Percentiles rank a stretch among this genome's conserved stretches.
phyloP scores from a whole-genome alignment of 495 filamentous ascomycete genomes.

The Trypethelium eluteriae region DNA sequence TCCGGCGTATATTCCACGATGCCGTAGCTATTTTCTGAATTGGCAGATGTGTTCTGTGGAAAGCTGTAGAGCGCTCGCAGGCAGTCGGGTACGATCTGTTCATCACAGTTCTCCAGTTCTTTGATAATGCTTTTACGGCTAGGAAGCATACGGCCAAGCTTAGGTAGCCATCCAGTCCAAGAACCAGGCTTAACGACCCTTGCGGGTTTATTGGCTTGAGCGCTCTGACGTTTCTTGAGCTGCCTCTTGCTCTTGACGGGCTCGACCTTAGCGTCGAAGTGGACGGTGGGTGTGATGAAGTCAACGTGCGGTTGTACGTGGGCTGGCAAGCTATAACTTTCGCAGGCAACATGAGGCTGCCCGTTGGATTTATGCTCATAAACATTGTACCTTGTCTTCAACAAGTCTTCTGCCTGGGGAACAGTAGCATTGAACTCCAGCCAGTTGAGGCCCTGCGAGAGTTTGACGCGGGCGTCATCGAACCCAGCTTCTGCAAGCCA shows the following conservation, averaged over 20 bases:
- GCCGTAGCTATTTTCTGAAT: constrained; percentile 44
- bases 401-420: constrained; percentile 24
- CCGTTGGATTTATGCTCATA: constrained; percentile 19
- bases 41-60: constrained; percentile 35
- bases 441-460: background rate
- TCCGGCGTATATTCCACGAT: constrained; percentile 30
- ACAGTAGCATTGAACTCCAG: constrained; percentile 23
- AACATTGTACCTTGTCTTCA: constrained; percentile 26
- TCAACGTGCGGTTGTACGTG: constrained; percentile 34
- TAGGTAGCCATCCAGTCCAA: constrained; percentile 6
- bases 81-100: constrained; percentile 47
- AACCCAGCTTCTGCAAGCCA: constrained; percentile 19
- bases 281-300: constrained; percentile 32
- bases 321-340: constrained; percentile 27
- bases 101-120: constrained; percentile 36
- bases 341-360: constrained; percentile 22
- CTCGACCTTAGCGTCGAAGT: constrained; percentile 32
- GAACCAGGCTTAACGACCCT: constrained; percentile 12
- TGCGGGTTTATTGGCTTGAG: background rate
- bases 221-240: constrained; percentile 13
- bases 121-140: constrained; percentile 18
- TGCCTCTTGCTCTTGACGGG: constrained; percentile 7
- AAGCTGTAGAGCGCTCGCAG: constrained; percentile 49
- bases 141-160: constrained; percentile 9
- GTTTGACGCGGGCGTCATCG: constrained; percentile 7